Conservation (phyloP, 495 filamentous ascomycete species). For the Penicillium goetzii region DNA sequence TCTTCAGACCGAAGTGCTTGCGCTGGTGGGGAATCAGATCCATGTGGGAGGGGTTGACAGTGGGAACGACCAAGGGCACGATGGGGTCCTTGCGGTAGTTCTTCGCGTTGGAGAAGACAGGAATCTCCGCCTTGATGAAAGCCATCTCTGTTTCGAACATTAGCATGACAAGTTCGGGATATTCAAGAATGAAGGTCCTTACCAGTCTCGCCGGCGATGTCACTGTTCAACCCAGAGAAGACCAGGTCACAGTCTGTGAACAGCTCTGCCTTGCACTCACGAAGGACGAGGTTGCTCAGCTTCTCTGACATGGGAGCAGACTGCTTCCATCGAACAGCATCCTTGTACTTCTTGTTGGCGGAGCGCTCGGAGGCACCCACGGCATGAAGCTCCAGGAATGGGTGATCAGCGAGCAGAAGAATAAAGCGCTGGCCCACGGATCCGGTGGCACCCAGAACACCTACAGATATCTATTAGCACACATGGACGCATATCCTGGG, state of each 20-base stretch:
- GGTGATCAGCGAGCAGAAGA: constrained; percentile 77
- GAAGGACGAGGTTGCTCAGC: constrained; percentile 70
- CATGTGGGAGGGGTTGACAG: constrained; percentile 79
- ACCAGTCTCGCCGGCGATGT: constrained; percentile 81
- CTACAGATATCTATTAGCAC: constrained; percentile 32
- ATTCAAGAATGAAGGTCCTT: constrained; percentile 21
- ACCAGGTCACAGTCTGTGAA: constrained; percentile 87
- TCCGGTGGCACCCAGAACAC: constrained; percentile 58
- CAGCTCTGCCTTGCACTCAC: constrained; percentile 72
- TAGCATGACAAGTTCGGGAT: not conserved
- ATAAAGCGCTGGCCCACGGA: constrained; percentile 88
- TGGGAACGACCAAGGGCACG: constrained; percentile 84
- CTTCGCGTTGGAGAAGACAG: constrained; percentile 88
- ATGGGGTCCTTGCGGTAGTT: constrained; percentile 83
- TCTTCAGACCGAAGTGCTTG: constrained; percentile 63
- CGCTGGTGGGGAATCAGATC: constrained; percentile 78
- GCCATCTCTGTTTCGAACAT: constrained; percentile 62
- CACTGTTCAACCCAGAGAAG: constrained; percentile 84
- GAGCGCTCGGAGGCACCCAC: constrained; percentile 80
- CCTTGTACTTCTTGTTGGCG: constrained; percentile 79
- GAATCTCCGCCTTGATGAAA: constrained; percentile 76
- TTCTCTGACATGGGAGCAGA: constrained; percentile 67
- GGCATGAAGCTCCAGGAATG: constrained; percentile 72
- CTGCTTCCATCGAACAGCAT: constrained; percentile 87
- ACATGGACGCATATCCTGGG: constrained; percentile 1